Conservation (phyloP, 768 basidiomycete species). For the Dendrothele bispora region DNA sequence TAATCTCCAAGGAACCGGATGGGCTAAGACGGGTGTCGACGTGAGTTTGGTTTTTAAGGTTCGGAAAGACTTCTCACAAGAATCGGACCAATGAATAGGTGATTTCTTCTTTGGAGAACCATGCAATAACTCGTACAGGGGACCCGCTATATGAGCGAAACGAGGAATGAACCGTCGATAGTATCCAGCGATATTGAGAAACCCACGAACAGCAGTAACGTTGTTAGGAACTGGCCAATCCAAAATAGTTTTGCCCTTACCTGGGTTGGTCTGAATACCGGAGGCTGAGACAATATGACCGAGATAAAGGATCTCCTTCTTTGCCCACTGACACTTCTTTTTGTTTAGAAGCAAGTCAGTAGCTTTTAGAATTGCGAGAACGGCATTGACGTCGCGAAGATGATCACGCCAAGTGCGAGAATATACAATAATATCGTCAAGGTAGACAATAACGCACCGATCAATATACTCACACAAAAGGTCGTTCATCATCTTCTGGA, state of each 20-base stretch:
- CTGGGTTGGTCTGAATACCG: background rate
- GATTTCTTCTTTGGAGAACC: conserved; percentile 4
- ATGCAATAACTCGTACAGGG: background rate
- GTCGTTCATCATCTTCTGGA: conserved; percentile 28
- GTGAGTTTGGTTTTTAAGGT: background rate
- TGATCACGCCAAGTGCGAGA: conserved; percentile 13
- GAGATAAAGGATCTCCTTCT: conserved; percentile 12
- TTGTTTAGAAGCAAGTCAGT: conserved; percentile 20
- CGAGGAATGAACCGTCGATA: background rate
- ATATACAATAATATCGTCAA: conserved; percentile 35
- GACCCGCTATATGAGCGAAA: background rate
- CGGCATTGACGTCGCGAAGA: conserved; percentile 6
- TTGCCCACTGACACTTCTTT: conserved; percentile 26
- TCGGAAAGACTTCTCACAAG: background rate
- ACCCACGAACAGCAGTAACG: background rate
- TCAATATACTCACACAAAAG: conserved; percentile 26
- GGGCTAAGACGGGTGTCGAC: background rate
- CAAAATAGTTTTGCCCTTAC: background rate
- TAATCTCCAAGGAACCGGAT: conserved; percentile 1
- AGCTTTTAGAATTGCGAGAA: conserved; percentile 15
- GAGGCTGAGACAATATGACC: conserved; percentile 8
- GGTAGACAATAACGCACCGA: conserved; percentile 27
- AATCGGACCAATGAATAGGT: background rate
- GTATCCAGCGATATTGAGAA: background rate
- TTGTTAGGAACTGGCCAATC: background rate